phyloP scores from a whole-genome alignment of 73 alveolate genomes.

The Paramecium sexaurelia region DNA sequence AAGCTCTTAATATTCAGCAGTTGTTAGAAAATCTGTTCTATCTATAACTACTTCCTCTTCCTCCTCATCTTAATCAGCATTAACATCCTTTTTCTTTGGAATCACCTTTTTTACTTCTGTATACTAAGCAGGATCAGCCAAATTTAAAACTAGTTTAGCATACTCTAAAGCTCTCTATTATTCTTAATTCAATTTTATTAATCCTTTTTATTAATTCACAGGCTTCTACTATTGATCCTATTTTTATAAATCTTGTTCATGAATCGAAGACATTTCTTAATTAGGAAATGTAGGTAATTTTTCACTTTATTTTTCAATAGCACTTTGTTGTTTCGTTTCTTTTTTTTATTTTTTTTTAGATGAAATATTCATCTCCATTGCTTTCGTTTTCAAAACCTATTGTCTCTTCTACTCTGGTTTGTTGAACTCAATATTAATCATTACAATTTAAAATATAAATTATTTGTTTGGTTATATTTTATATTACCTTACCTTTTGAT shows the following conservation, averaged over 20 bases:
- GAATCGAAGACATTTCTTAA: neutral
- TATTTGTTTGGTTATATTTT: neutral
- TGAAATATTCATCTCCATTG: neutral
- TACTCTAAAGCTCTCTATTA: neutral
- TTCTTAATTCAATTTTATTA: neutral
- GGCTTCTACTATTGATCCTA: neutral
- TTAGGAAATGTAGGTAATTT: neutral
- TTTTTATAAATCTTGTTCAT: neutral
- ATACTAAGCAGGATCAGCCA: neutral
- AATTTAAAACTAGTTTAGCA: neutral
- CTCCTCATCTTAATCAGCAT: neutral
- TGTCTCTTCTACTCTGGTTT: neutral
- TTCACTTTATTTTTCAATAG: neutral
- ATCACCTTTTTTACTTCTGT: neutral
- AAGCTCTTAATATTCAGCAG: constrained; percentile 49
- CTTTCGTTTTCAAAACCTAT: neutral
- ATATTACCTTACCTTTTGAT: no score
- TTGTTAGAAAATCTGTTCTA: constrained; percentile 29
- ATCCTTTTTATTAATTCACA: neutral
- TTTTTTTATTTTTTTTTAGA: neutral
- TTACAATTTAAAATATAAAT: neutral
- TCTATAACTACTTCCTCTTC: neutral
- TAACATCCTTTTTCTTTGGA: neutral
- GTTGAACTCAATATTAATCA: constrained; percentile 31
- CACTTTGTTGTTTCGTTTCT: neutral